phyloP scores from a whole-genome alignment of 805 yeast genomes.

The Hagleromyces aurorensis region DNA sequence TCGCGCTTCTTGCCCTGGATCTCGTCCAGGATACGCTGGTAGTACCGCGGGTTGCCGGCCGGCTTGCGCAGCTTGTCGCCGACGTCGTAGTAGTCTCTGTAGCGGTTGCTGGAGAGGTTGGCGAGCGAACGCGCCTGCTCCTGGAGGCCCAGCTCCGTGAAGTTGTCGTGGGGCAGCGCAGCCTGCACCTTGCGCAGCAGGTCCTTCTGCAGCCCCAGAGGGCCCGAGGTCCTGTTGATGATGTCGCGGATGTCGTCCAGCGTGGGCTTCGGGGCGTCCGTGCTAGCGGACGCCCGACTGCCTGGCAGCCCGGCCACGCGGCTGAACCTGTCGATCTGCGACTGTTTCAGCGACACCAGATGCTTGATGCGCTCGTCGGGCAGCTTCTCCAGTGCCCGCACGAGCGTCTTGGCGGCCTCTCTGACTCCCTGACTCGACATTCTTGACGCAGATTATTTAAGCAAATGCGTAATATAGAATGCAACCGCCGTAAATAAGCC shows the following conservation, averaged over 20 bases:
- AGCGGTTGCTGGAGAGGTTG: slow-evolving; percentile 51
- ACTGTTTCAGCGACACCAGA: slow-evolving; percentile 59
- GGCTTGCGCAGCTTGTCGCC: slow-evolving; percentile 65
- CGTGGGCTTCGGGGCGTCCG: slow-evolving; percentile 29
- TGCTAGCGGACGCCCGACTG: slow-evolving; percentile 31
- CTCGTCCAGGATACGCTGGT: slow-evolving; percentile 61
- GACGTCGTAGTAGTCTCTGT: slow-evolving; percentile 53
- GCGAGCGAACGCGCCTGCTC: slow-evolving; percentile 54
- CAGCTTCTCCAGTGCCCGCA: slow-evolving; percentile 48
- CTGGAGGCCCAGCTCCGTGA: slow-evolving; percentile 39
- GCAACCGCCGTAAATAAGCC: too few species aligned
- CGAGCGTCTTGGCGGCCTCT: slow-evolving; percentile 50
- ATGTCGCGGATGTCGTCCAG: slow-evolving; percentile 36
- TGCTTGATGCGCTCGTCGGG: slow-evolving; percentile 67
- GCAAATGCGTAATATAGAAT: too few species aligned
- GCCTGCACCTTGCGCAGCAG: slow-evolving; percentile 37
- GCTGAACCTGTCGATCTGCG: slow-evolving; percentile 52
- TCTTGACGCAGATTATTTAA: too few species aligned
- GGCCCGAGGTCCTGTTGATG: slow-evolving; percentile 30
- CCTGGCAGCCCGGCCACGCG: slow-evolving; percentile 42
- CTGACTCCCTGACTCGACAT: slow-evolving; percentile 27
- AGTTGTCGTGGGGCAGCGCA: slow-evolving; percentile 41
- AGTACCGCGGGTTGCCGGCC: slow-evolving; percentile 79
- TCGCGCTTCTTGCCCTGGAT: slow-evolving; percentile 67
- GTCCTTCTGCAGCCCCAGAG: slow-evolving; percentile 40